Evolutionary conservation across 192 early-diverging fungal species (phyloP).

Genomic region (Mortierella antarctica): DNA sequence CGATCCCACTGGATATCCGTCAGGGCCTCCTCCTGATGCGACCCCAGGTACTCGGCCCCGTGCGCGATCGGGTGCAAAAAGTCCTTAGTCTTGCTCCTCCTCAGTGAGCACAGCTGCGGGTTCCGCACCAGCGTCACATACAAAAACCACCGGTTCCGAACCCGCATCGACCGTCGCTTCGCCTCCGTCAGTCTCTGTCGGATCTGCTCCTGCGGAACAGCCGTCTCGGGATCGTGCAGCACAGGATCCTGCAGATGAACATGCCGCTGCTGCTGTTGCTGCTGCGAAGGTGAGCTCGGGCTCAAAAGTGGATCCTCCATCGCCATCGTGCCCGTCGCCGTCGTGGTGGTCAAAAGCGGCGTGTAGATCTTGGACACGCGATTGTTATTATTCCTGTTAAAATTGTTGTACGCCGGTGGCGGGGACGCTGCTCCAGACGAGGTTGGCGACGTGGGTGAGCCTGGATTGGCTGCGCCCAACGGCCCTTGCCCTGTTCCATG

Average conservation of each 20-base stretch:
- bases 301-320: neutral
- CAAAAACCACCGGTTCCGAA: conserved; percentile 45
- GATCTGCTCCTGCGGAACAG: conserved; percentile 35
- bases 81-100: conserved; percentile 20
- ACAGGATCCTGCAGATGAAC: no score
- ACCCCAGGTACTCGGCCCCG: conserved; percentile 8
- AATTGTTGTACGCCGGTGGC: conserved; percentile 16
- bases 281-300: no score
- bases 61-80: conserved; percentile 40
- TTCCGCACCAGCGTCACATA: conserved; percentile 39
- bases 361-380: conserved; percentile 18
- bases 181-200: conserved; percentile 30
- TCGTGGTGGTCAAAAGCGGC: conserved; percentile 5
- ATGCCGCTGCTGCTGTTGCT: no score
- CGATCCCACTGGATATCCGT: conserved; percentile 49
- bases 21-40: conserved; percentile 30
- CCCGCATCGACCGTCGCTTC: conserved; percentile 40
- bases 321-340: neutral
- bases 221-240: conserved; percentile 5
- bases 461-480: neutral
- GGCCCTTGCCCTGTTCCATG: conserved; percentile 12
- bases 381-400: conserved; percentile 10
- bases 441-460: neutral
- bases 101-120: conserved; percentile 20
- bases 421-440: conserved; percentile 20